phyloP scores from a whole-genome alignment of 2,329 filamentous ascomycete species.

The Pseudocercospora pini-densiflorae region DNA sequence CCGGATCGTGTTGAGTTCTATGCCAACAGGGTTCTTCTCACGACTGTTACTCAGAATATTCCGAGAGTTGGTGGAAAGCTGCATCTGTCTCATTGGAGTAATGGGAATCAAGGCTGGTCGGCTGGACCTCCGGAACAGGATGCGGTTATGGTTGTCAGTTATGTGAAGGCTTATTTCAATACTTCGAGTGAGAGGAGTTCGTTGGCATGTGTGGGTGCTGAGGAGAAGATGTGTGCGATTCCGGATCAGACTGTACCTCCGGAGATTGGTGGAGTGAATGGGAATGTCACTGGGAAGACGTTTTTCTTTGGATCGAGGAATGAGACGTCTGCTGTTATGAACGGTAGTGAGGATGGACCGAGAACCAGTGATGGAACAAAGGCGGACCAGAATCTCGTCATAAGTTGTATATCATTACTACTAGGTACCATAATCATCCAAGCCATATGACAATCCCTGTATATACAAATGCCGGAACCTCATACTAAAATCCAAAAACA shows the following conservation, averaged over 20 bases:
- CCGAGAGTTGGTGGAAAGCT: conserved; percentile 68
- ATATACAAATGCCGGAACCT: no score
- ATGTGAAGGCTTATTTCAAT: conserved; percentile 82
- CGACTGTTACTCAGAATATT: conserved; percentile 50
- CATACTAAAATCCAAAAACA: no score
- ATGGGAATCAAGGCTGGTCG: conserved; percentile 73
- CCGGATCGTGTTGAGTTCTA: conserved; percentile 68
- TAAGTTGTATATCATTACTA: neutral
- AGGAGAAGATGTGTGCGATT: conserved; percentile 22
- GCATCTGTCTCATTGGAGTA: conserved; percentile 77
- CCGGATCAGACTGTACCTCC: conserved; percentile 27
- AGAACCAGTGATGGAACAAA: neutral
- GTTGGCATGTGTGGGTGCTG: neutral
- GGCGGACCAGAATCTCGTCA: neutral
- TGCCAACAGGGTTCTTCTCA: conserved; percentile 65
- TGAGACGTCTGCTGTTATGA: neutral
- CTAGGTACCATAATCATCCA: neutral
- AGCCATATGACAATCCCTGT: no score
- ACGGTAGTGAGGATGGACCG: neutral
- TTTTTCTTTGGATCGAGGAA: conserved; percentile 20
- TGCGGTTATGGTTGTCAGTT: conserved; percentile 66
- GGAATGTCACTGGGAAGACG: conserved; percentile 25
- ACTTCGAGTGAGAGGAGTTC: conserved; percentile 44
- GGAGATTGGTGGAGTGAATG: conserved; percentile 15
- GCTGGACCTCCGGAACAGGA: conserved; percentile 69